Percentiles rank a stretch among this genome's conserved stretches.
Conservation (phyloP, 1,284 basidiomycete species). For the Kwoniella shivajii region DNA sequence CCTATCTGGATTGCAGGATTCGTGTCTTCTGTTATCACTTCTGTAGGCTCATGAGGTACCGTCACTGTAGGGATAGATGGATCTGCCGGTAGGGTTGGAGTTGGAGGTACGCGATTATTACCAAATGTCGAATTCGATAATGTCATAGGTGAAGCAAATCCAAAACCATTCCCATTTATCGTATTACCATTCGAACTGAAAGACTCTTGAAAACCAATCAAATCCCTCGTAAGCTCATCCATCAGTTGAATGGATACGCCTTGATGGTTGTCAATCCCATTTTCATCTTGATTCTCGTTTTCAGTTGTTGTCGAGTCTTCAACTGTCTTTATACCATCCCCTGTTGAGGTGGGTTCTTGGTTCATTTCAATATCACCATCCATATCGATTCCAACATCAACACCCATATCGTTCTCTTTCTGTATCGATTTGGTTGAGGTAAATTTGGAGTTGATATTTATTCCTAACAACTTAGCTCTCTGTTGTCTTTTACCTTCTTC, state of each 20-base stretch:
- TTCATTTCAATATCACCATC: constrained; percentile 12
- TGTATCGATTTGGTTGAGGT: too few relatives aligned
- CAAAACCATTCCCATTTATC: constrained; percentile 13
- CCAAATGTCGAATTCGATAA: constrained; percentile 19
- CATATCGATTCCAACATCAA: constrained; percentile 13
- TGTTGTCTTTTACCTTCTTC: constrained; percentile 72
- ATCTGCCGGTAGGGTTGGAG: constrained; percentile 3
- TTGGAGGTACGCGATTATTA: constrained; percentile 9
- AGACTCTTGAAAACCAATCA: constrained; percentile 81
- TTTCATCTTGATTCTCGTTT: background rate
- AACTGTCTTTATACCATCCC: background rate
- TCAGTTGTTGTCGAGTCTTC: too few relatives aligned
- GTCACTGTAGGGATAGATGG: background rate
- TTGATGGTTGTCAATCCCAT: too few relatives aligned
- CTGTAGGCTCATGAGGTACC: background rate
- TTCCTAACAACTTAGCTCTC: constrained; percentile 66
- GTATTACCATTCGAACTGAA: constrained; percentile 64
- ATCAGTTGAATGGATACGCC: constrained; percentile 60
- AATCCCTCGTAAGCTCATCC: constrained; percentile 83
- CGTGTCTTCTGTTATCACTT: background rate
- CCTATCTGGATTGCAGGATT: constrained; percentile 1
- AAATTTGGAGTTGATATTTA: constrained; percentile 13
- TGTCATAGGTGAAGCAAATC: constrained; percentile 29
- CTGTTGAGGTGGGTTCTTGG: background rate
- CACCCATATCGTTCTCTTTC: constrained; percentile 9